Evolutionary conservation across 1,139 yeast genomes (phyloP).

Genomic region (Lodderomyces pseudojiufengensis): DNA sequence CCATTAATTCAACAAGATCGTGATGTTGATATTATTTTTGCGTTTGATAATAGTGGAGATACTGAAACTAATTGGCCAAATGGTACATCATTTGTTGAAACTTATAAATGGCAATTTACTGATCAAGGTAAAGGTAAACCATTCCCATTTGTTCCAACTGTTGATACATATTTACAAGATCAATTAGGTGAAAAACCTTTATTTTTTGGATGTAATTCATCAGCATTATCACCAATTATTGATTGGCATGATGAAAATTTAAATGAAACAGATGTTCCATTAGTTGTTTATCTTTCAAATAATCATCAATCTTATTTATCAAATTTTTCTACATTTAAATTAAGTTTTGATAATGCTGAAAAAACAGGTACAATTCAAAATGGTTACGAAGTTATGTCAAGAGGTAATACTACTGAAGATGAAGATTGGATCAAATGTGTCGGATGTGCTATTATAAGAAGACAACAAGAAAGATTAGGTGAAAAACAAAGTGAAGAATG

Average conservation of each 20-base stretch:
- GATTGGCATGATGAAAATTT: conserved; percentile 21
- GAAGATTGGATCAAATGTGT: conserved; percentile 41
- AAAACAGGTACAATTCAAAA: conserved; percentile 28
- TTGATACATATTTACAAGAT: conserved; percentile 24
- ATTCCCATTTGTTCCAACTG: conserved; percentile 40
- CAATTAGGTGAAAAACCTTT: conserved; percentile 30
- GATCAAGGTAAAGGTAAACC: conserved; percentile 39
- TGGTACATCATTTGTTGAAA: conserved; percentile 62
- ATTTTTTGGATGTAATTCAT: conserved; percentile 42
- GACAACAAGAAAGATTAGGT: conserved; percentile 40
- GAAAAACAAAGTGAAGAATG: conserved; percentile 39
- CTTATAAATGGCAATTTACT: conserved; percentile 49
- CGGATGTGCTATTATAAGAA: conserved; percentile 44
- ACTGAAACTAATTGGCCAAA: conserved; percentile 68
- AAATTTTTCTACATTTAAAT: conserved; percentile 38
- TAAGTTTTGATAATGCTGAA: conserved; percentile 37
- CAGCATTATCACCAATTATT: conserved; percentile 25
- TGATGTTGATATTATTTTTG: conserved; percentile 70
- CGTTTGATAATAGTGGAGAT: conserved; percentile 85
- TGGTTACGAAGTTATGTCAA: conserved; percentile 37
- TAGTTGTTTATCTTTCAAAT: conserved; percentile 39
- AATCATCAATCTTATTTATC: conserved; percentile 25
- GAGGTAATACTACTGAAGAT: conserved; percentile 34
- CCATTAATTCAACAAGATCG: conserved; percentile 74
- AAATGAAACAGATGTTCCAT: conserved; percentile 36